Base-by-base conservation (phyloP, 2,329 filamentous ascomycete genomes). In the Epichloe uncinata region DNA sequence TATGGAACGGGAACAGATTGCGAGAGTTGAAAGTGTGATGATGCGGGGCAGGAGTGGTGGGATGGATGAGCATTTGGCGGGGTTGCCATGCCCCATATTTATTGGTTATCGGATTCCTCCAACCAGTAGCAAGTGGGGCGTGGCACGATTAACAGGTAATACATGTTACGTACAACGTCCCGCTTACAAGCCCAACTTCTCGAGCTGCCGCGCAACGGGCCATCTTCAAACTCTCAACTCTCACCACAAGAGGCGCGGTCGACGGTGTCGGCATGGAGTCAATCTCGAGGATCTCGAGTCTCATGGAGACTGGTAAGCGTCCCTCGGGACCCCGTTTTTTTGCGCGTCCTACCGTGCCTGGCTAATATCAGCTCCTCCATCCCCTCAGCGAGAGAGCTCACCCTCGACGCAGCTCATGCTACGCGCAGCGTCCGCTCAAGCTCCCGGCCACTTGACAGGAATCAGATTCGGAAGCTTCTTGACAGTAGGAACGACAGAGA, bases 401-500 rank as follows among this genome's bases (percentile, higher is more conserved):
- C 93, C 51, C 82, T 98, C 69, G 93, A 98, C 77, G 93, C 93
- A 58, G 91, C 93, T 60, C 87, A 90, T 67, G 87, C 89, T 59
- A 89, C 90, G 58, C 80, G 87, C 62, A 78, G 73, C 63, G 74
- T 76, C 53, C 74, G 80, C 53, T 74, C 75, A 58, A 73, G 80
- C 36, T 74, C 79, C 22, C 79, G 80, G 49, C 79, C 81, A 43
- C 70, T 93, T 55, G 84, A 90, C 53, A 78, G 82, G n/a, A 74
- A 78, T 52, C 89, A 96, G 70, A 84, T 97, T 63, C 94, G 94
- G 74, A 95, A 91, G 71, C 79, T 97, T 16, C 77, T 98, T 55
- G 93, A 97, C 67, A 96, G 90, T 63, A 82, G 93, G 56, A 87
- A 85, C 73, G 93, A 98, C 58, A 80, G 89, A 58, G 93, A 98